These are phyloP conservation scores for Porcisia hertigi DNA, from an alignment of 208 protist species.

Conservation along the genomic window DNA sequence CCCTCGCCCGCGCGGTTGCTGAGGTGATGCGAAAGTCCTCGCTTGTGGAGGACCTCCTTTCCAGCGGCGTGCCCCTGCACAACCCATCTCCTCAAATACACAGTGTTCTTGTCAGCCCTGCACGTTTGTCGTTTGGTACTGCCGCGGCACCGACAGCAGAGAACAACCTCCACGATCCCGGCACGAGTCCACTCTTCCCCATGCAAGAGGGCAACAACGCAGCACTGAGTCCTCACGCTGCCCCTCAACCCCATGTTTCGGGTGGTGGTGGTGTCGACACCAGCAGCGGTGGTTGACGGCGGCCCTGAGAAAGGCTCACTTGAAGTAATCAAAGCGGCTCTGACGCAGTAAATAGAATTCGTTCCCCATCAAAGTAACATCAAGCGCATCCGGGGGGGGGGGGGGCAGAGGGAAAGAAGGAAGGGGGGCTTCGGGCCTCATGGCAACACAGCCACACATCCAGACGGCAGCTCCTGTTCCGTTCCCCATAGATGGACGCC, in stretches of 20 bases:
- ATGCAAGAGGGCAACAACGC: not conserved
- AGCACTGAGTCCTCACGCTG: not conserved
- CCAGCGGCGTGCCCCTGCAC: constrained; percentile 5
- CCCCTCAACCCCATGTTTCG: not conserved
- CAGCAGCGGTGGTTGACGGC: not conserved
- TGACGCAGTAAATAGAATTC: not conserved
- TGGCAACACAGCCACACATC: not conserved
- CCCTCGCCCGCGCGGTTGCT: constrained; percentile 8
- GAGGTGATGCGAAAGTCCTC: not conserved
- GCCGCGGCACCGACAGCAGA: not conserved
- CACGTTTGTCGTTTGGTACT: not conserved
- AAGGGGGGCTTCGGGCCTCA: not conserved
- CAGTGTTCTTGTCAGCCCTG: constrained; percentile 1
- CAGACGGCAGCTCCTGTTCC: not conserved
- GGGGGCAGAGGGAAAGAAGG: too few species aligned
- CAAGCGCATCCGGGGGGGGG: not conserved
- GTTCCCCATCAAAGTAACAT: not conserved
- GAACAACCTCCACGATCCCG: not conserved
- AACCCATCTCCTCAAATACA: not conserved
- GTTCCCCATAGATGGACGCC: not conserved
- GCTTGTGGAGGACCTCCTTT: not conserved
- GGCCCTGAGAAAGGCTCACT: not conserved
- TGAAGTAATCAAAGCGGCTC: not conserved
- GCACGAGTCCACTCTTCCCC: not conserved
- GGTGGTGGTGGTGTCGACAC: not conserved